A percentile compares a stretch with the other conserved stretches of the same genome.
These are phyloP conservation scores for Uronychia setigera DNA, from an alignment of 73 alveolate species.

Conservation along the genomic window DNA sequence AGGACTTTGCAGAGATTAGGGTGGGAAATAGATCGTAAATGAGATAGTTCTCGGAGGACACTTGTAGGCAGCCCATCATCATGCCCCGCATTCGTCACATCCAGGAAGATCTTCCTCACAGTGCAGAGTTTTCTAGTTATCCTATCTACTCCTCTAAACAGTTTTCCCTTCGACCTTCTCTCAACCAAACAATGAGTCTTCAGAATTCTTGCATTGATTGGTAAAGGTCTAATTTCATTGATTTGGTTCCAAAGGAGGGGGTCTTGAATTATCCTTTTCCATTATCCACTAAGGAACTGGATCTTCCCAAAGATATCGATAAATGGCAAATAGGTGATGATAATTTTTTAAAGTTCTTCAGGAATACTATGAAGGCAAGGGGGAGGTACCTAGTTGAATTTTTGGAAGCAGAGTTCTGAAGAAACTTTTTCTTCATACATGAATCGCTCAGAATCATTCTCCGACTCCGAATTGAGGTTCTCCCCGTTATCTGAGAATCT, in stretches of 20 bases:
- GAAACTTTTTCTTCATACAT: neutral
- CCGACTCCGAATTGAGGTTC: neutral
- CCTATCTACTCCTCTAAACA: slow-evolving; percentile 63
- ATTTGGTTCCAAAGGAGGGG: slow-evolving; percentile 42
- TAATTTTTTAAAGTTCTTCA: slow-evolving; percentile 9
- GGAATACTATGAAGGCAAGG: slow-evolving; percentile 7
- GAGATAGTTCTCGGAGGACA: slow-evolving; percentile 84
- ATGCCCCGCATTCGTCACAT: slow-evolving; percentile 87
- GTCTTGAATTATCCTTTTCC: slow-evolving; percentile 34
- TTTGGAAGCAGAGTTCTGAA: neutral
- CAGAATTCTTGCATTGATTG: slow-evolving; percentile 24
- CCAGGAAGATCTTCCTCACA: slow-evolving; percentile 71
- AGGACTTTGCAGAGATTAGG: slow-evolving; percentile 52
- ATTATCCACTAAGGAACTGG: slow-evolving; percentile 16
- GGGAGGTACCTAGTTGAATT: neutral
- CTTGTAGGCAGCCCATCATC: slow-evolving; percentile 95
- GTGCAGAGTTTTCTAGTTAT: slow-evolving; percentile 48
- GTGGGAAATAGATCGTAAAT: slow-evolving; percentile 47
- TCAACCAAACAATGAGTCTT: slow-evolving; percentile 57
- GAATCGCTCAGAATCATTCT: neutral
- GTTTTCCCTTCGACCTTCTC: slow-evolving; percentile 84
- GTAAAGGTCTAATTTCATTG: slow-evolving; percentile 15
- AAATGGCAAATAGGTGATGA: slow-evolving; percentile 14
- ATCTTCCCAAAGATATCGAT: slow-evolving; percentile 16
- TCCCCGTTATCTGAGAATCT: neutral